phyloP scores from a whole-genome alignment of 192 early-diverging fungal genomes.

The Helicostylum pulchrum region DNA sequence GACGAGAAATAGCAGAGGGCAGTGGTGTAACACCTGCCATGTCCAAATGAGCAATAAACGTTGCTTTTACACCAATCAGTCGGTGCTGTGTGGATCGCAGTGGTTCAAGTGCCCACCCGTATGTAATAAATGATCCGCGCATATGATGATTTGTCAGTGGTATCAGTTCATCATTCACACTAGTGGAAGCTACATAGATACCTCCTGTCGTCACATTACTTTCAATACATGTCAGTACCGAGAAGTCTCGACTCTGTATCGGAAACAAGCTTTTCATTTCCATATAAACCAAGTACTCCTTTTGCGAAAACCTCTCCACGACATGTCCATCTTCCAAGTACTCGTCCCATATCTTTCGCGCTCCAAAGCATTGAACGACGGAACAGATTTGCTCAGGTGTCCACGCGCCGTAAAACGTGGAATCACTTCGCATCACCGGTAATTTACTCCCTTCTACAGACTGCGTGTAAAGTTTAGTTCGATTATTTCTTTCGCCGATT shows the following conservation, averaged over 20 bases:
- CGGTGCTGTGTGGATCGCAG: slow-evolving; percentile 37
- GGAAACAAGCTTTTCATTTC: slow-evolving; percentile 35
- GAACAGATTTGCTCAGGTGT: slow-evolving; percentile 46
- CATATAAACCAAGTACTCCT: slow-evolving; percentile 41
- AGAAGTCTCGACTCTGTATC: slow-evolving; percentile 43
- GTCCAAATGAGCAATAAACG: slow-evolving; percentile 47
- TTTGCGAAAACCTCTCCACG: slow-evolving; percentile 41
- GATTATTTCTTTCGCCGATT: slow-evolving; percentile 27
- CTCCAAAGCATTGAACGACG: slow-evolving; percentile 41
- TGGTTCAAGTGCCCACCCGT: slow-evolving; percentile 46
- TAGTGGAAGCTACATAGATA: slow-evolving; percentile 39
- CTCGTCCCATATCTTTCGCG: slow-evolving; percentile 47
- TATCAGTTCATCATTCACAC: slow-evolving; percentile 41
- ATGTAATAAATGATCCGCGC: slow-evolving; percentile 38
- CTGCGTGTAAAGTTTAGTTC: slow-evolving; percentile 37
- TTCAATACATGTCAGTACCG: slow-evolving; percentile 39
- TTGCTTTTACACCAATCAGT: slow-evolving; percentile 34
- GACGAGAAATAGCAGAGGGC: slow-evolving; percentile 34
- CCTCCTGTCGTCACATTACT: slow-evolving; percentile 40
- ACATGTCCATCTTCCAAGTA: slow-evolving; percentile 42
- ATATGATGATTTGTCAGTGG: slow-evolving; percentile 40
- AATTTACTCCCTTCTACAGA: slow-evolving; percentile 33
- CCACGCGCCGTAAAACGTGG: slow-evolving; percentile 37
- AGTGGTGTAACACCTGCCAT: slow-evolving; percentile 39
- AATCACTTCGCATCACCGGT: slow-evolving; percentile 44